Conservation (phyloP, 805 yeast species). For the Starmera dryadoides region DNA sequence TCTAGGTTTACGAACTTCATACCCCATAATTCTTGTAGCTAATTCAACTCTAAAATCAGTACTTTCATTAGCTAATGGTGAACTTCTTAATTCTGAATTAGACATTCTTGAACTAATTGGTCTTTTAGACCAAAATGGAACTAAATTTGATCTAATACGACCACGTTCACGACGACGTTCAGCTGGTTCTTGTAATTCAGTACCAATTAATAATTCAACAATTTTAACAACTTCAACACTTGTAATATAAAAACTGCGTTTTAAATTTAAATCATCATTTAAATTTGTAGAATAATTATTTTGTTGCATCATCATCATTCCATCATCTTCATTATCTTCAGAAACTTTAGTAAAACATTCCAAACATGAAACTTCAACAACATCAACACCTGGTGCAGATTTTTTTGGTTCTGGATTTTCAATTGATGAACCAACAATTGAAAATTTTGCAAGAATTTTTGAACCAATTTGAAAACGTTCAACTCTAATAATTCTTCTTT, state of each 20-base stretch:
- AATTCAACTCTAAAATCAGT: slow-evolving; percentile 40
- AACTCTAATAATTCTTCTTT: slow-evolving; percentile 49
- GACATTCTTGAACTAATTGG: slow-evolving; percentile 39
- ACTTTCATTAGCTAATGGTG: slow-evolving; percentile 16
- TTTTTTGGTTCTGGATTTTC: slow-evolving; percentile 37
- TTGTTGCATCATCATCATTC: slow-evolving; percentile 11
- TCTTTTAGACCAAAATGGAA: slow-evolving; percentile 59
- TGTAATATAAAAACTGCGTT: slow-evolving; percentile 39
- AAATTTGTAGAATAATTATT: slow-evolving; percentile 12
- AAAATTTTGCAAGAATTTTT: slow-evolving; percentile 39
- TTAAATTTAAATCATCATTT: slow-evolving; percentile 10
- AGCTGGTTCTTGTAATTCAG: slow-evolving; percentile 34
- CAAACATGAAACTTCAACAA: slow-evolving; percentile 54
- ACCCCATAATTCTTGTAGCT: slow-evolving; percentile 60
- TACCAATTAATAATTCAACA: slow-evolving; percentile 53
- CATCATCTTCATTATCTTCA: slow-evolving; percentile 25
- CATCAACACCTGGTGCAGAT: slow-evolving; percentile 34
- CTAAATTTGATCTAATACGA: slow-evolving; percentile 57
- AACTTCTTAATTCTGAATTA: slow-evolving; percentile 6
- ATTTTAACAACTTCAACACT: slow-evolving; percentile 62
- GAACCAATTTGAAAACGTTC: slow-evolving; percentile 46
- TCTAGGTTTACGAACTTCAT: slow-evolving; percentile 54
- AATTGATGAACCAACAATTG: slow-evolving; percentile 43
- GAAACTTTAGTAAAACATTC: slow-evolving; percentile 30
- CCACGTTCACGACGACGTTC: slow-evolving; percentile 58